Conservation (phyloP, 306 rosid species). For the Quercus bicolor region DNA sequence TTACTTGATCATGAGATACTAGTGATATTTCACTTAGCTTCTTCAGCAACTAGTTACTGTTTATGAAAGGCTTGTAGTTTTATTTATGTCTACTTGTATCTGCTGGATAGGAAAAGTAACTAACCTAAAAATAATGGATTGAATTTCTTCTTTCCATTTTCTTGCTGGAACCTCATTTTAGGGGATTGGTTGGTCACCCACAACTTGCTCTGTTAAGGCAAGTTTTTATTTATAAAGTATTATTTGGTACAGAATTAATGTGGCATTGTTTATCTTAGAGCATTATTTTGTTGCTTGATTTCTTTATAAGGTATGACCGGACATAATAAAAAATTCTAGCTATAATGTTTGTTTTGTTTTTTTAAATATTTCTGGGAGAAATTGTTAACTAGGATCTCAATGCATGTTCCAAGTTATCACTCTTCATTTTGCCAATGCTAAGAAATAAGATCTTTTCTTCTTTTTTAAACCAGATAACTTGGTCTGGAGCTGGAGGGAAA, state of each 20-base stretch:
- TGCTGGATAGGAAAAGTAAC: constrained; percentile 21
- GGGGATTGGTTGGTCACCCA: neutral
- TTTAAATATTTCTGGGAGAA: no score
- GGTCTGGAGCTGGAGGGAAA: no score
- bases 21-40: constrained; percentile 21
- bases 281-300: no score
- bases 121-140: constrained; percentile 18
- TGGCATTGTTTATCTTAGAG: no score
- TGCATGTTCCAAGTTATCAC: no score
- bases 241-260: no score
- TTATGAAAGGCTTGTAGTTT: constrained; percentile 23
- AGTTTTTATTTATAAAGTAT: neutral
- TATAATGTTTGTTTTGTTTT: neutral
- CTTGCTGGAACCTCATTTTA: neutral
- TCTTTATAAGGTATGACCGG: no score
- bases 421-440: no score
- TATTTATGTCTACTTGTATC: constrained; percentile 19
- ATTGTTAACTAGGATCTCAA: no score
- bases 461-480: no score
- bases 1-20: constrained; percentile 10
- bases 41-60: constrained; percentile 25
- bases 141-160: neutral
- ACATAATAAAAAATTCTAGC: no score
- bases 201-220: neutral
- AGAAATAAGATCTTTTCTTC: no score